Evolutionary conservation across 78 protist species (phyloP).

Genomic region (Monosiga brevicollis): DNA sequence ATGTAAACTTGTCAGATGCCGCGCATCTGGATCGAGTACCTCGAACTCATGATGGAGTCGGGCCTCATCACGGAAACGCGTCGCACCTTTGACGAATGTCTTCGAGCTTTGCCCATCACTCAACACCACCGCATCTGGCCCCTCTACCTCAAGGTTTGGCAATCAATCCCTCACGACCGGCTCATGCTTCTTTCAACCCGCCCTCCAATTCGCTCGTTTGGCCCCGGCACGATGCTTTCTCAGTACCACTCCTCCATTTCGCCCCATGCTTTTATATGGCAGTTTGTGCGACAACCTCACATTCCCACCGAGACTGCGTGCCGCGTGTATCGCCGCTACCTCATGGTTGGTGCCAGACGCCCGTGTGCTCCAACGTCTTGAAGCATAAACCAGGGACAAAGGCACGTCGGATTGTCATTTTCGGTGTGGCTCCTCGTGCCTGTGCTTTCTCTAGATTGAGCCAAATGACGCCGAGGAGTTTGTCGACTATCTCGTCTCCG

Average conservation of each 20-base stretch:
- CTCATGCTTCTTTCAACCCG: too few species aligned
- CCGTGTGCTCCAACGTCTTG: not conserved
- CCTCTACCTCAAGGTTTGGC: constrained; percentile 45
- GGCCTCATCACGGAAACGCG: constrained; percentile 68
- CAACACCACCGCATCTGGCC: constrained; percentile 95
- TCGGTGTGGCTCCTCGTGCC: not conserved
- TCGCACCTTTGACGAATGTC: constrained; percentile 85
- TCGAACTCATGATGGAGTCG: constrained; percentile 58
- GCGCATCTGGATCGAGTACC: constrained; percentile 93
- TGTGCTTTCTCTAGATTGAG: constrained; percentile 39
- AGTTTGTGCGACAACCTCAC: constrained; percentile 34
- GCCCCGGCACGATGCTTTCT: too few species aligned
- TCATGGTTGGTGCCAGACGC: constrained; percentile 36
- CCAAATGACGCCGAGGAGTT: constrained; percentile 75
- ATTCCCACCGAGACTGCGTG: constrained; percentile 76
- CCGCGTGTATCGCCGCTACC: constrained; percentile 70
- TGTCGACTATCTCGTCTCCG: constrained; percentile 59
- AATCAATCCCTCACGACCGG: too few species aligned
- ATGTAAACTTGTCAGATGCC: too few species aligned
- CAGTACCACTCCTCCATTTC: too few species aligned
- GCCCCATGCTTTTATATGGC: too few species aligned
- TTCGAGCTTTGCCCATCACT: constrained; percentile 90
- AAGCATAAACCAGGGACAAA: not conserved
- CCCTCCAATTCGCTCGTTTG: too few species aligned
- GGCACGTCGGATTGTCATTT: not conserved